Base-by-base conservation (phyloP, 257 asterid species). In the Gentiana straminea region DNA sequence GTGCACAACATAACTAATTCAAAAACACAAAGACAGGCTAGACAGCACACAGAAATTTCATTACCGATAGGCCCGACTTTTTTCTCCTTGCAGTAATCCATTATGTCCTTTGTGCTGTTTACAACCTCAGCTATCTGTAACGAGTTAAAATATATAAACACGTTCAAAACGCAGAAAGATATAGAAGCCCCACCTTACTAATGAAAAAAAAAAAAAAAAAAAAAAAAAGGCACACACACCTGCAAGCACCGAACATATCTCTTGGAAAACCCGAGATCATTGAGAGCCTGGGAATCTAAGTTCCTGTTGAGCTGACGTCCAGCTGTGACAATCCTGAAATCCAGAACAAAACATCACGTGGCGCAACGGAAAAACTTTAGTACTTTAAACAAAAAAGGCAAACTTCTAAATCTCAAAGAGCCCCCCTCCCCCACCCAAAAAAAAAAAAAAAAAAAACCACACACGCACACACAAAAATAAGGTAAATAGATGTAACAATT, bases 231-330 rank as follows among this genome's bases (percentile, higher is more conserved):
- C 24, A 24, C 24, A 52, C 82, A 33, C 70, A 60, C 99, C 99
- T 88, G 99, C 59, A 92, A 81, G 73, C 99, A 85, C 59, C 97
- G 89, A 61, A 92, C 94, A 45, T 85, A 85, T 88, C 99, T 77
- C 77, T 92, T 92, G 47, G 95, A 85, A 62, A 88, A 92, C 55
- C 99, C 99, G 67, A 92, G 74, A 73, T 92, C 97, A 70, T 92
- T 92, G 38, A 92, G 80, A 0, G 99, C 88, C 65, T 86, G 99
- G 68, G 84, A 63, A 78, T 92, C 99, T 74, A 92, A 72, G 72
- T 91, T 81, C 88, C 78, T 84, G 35, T 94, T 94, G 68, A 92
- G 99, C 77, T 92, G 95, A 41, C 94, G 94, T 15, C 99, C 94
- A 56, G 97, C 95, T 52, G 97, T 77, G 33, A 83, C 80, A 52